Evolutionary conservation across 441 rosid genomes (phyloP).

Genomic region (Gossypium trilobum): DNA sequence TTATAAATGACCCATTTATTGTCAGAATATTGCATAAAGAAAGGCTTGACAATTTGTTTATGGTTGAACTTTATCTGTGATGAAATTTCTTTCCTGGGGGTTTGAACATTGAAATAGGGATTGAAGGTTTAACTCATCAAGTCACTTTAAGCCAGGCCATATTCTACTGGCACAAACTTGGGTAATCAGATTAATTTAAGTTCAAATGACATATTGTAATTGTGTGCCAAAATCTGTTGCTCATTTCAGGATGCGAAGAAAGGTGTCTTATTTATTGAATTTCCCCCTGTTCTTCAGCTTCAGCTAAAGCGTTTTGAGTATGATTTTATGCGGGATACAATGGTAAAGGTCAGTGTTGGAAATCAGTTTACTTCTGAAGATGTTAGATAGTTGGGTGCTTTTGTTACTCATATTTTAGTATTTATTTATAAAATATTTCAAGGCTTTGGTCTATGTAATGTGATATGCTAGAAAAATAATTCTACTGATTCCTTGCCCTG

Average conservation of each 20-base stretch:
- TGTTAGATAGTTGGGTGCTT: conserved; percentile 5
- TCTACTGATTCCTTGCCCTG: neutral
- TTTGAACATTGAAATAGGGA: neutral
- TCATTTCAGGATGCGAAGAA: conserved; percentile 82
- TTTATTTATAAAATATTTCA: neutral
- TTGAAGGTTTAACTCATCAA: conserved; percentile 8
- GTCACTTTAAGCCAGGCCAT: neutral
- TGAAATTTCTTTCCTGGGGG: neutral
- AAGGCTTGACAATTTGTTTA: neutral
- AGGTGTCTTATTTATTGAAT: conserved; percentile 83
- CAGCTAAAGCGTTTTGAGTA: conserved; percentile 93
- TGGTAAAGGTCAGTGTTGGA: conserved; percentile 74
- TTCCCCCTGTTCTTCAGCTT: conserved; percentile 95
- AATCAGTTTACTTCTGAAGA: conserved; percentile 13
- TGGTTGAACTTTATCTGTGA: neutral
- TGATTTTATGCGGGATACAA: conserved; percentile 79
- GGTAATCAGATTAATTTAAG: neutral
- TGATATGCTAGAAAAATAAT: neutral
- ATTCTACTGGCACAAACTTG: neutral
- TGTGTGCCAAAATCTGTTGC: neutral
- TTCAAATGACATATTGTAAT: neutral
- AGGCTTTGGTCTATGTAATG: neutral
- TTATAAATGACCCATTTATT: neutral
- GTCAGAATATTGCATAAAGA: neutral
- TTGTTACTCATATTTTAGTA: neutral